Percentiles rank a stretch among this genome's conserved stretches.
Evolutionary conservation across 805 yeast species (phyloP).

Genomic region (Kazachstania martiniae): DNA sequence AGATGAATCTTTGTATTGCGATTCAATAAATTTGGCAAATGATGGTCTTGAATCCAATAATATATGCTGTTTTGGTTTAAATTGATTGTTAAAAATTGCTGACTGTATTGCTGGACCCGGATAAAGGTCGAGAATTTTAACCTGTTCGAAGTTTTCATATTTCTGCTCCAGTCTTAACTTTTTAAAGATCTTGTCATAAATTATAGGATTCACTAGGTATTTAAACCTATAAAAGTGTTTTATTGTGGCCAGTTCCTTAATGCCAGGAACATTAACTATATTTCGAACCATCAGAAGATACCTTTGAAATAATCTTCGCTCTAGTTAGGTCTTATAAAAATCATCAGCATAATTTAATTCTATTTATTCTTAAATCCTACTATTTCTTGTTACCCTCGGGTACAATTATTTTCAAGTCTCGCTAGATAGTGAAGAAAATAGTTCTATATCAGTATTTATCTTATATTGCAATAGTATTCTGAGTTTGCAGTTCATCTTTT

Average conservation of each 20-base stretch:
- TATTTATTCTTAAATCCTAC: too few relatives aligned
- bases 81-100: conserved; percentile 44
- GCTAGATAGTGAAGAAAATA: too few relatives aligned
- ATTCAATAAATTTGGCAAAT: conserved; percentile 14
- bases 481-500: too few relatives aligned
- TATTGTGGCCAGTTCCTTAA: conserved; percentile 8
- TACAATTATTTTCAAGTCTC: too few relatives aligned
- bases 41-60: conserved; percentile 43
- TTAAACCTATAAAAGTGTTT: conserved; percentile 16
- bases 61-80: conserved; percentile 54
- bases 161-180: conserved; percentile 33
- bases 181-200: conserved; percentile 32
- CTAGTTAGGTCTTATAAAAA: too few relatives aligned
- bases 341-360: too few relatives aligned
- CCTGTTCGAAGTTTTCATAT: conserved; percentile 26
- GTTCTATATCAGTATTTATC: too few relatives aligned
- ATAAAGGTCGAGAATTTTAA: conserved; percentile 49
- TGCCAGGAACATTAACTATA: too few relatives aligned
- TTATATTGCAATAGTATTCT: too few relatives aligned
- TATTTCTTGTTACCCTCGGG: too few relatives aligned
- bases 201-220: conserved; percentile 14
- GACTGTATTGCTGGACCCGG: conserved; percentile 54
- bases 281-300: too few relatives aligned
- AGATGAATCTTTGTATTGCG: conserved; percentile 10
- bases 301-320: too few relatives aligned